A percentile compares a stretch with the other conserved stretches of the same genome.
Conservation (phyloP, 75 land plant species). For the Larix kaempferi region DNA sequence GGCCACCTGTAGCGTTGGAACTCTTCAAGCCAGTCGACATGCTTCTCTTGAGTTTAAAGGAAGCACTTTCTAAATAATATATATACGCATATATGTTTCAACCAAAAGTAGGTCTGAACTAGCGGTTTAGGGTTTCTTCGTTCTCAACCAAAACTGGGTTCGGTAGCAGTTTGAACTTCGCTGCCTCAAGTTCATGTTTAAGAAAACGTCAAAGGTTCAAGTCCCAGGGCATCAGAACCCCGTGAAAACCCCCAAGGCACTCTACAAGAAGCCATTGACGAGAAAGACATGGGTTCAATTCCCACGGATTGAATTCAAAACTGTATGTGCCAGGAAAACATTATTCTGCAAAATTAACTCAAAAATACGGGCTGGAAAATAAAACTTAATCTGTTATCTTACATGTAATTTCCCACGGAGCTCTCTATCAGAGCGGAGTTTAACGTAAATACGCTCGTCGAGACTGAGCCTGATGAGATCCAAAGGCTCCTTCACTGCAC, state of each 20-base stretch:
- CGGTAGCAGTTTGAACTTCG: background rate
- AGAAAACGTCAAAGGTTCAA: no score
- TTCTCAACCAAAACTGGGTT: background rate
- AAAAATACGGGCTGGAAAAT: background rate
- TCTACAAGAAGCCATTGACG: no score
- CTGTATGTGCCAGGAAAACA: no score
- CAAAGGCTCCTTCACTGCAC: constrained; percentile 93
- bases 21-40: no score
- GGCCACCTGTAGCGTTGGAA: no score
- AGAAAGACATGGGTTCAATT: background rate
- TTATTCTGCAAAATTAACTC: background rate
- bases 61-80: no score
- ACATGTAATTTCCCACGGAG: constrained; percentile 96
- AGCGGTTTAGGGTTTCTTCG: background rate
- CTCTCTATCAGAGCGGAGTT: constrained; percentile 93
- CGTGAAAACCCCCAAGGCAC: no score
- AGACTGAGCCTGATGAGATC: constrained; percentile 93
- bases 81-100: background rate
- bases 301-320: background rate
- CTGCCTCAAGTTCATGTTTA: no score
- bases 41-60: no score
- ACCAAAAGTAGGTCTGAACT: background rate
- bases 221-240: no score
- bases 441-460: constrained; percentile 98
- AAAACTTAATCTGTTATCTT: background rate